phyloP scores from a whole-genome alignment of 2,329 filamentous ascomycete genomes.

The Nemania sp. region DNA sequence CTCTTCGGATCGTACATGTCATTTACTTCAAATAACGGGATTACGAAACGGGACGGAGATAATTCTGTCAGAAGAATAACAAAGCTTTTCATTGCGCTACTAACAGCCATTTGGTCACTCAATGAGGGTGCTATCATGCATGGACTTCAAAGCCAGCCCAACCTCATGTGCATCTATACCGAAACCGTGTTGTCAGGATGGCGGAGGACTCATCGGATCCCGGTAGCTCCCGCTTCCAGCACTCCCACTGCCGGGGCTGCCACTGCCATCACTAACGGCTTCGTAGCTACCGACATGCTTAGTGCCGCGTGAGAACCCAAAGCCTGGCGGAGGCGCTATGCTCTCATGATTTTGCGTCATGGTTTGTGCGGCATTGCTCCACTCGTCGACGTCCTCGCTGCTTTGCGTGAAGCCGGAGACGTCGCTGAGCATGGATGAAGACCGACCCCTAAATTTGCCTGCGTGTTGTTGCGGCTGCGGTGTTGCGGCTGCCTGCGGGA shows the following conservation, averaged over 20 bases:
- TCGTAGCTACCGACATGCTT: slow-evolving; percentile 34
- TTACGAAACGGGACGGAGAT: background rate
- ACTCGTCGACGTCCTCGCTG: slow-evolving; percentile 55
- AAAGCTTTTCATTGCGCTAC: slow-evolving; percentile 36
- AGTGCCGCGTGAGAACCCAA: slow-evolving; percentile 36
- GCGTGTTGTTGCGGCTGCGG: slow-evolving; percentile 36
- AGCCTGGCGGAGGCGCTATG: slow-evolving; percentile 33
- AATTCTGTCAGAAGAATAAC: slow-evolving; percentile 24
- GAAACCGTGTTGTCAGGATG: slow-evolving; percentile 14
- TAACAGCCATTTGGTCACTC: slow-evolving; percentile 28
- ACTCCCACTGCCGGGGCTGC: slow-evolving; percentile 47
- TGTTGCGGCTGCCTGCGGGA: slow-evolving; percentile 39
- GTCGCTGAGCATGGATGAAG: slow-evolving; percentile 69
- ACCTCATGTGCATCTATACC: background rate
- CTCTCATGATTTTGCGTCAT: slow-evolving; percentile 21
- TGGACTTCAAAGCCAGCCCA: slow-evolving; percentile 5
- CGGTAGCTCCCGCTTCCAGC: slow-evolving; percentile 50
- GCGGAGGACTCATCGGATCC: slow-evolving; percentile 56
- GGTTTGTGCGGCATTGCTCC: slow-evolving; percentile 27
- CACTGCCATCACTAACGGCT: slow-evolving; percentile 45
- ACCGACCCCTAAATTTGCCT: slow-evolving; percentile 57
- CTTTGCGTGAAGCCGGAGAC: slow-evolving; percentile 69
- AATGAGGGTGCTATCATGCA: slow-evolving; percentile 1
- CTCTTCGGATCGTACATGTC: too few species aligned
- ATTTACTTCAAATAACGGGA: too few species aligned